Base-by-base conservation (phyloP, 495 filamentous ascomycete genomes). In the Daldinia decipiens region DNA sequence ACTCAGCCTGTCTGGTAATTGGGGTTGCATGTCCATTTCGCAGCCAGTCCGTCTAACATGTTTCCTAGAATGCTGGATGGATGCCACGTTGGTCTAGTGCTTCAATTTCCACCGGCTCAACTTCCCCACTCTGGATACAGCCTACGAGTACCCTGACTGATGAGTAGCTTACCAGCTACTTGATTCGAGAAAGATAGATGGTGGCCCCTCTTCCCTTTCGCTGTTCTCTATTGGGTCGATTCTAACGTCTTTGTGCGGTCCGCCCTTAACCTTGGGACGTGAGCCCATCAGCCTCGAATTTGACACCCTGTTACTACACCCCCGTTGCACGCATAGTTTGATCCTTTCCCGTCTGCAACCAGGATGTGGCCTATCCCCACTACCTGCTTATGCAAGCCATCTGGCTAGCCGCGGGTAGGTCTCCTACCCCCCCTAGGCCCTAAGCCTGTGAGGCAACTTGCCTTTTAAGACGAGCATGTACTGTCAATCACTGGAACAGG, bases 1-100 rank as follows among this genome's bases (percentile, higher is more conserved):
- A 75, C 73, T 72, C 75, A 77, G 65, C 70, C 73, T 67, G 68
- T 63, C 73, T 76, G 65, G 67, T 76, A 71, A 76, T 77, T 76
- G 68, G 74, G 75, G 75, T 77, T 77, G 75, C 75, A 77, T 77
- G 75, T 74, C 75, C 75, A 77, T 68, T 74, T 76, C 66, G 62
- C 75, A 68, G 62, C 73, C 63, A 76, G 65, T 67, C 75, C 64
- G 69, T 74, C 69, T 71, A 74, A 71, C 71, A 73, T 67, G 65
- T 64, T 76, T 69, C 64, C 71, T 76, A 72, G 70, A 72, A 68
- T 70, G 67, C 75, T 75, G 70, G 68, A 73, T 71, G 75, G 73
- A 75, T 76, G 75, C 75, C 75, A 77, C 75, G 75, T 77, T 77
- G 73, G 69, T 65, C 75, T 72, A 71, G 67, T 70, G 70, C 67